A percentile compares a stretch with the other conserved stretches of the same genome.
phyloP scores from a whole-genome alignment of 441 rosid species.

The Erysimum cheiri region DNA sequence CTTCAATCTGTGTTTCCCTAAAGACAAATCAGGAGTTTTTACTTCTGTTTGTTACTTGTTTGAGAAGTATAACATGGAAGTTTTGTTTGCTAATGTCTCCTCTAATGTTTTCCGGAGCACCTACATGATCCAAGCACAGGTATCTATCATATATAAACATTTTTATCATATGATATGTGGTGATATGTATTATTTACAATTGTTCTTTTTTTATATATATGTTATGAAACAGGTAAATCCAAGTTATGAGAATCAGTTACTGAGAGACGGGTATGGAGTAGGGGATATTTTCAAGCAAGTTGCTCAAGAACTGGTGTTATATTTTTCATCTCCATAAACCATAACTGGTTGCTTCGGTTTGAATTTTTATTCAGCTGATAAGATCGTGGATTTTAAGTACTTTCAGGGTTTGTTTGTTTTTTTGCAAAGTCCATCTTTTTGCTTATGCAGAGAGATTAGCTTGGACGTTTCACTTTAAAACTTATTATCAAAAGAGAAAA shows the following conservation, averaged over 20 bases:
- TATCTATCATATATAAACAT: constrained; percentile 41
- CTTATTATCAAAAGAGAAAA: constrained; percentile 20
- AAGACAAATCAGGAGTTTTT: constrained; percentile 58
- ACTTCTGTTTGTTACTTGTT: constrained; percentile 58
- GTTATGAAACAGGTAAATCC: constrained; percentile 29
- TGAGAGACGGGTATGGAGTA: constrained; percentile 46
- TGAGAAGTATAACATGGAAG: constrained; percentile 73
- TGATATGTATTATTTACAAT: neutral
- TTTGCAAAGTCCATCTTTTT: constrained; percentile 11
- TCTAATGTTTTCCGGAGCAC: constrained; percentile 49
- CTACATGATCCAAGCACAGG: constrained; percentile 78
- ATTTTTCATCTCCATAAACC: constrained; percentile 46
- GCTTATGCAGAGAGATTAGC: constrained; percentile 11
- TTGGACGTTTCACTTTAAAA: constrained; percentile 5
- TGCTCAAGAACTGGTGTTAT: constrained; percentile 62
- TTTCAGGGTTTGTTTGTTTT: constrained; percentile 3
- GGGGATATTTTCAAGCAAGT: constrained; percentile 72
- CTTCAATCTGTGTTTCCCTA: constrained; percentile 59
- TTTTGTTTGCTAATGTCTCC: constrained; percentile 63
- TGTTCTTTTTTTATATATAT: neutral
- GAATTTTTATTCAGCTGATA: neutral
- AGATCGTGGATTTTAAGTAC: neutral
- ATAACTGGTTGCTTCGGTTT: constrained; percentile 7
- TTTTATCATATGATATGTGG: constrained; percentile 3
- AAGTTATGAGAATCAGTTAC: constrained; percentile 40